phyloP scores from a whole-genome alignment of 495 filamentous ascomycete genomes.

The Talaromyces ruber region DNA sequence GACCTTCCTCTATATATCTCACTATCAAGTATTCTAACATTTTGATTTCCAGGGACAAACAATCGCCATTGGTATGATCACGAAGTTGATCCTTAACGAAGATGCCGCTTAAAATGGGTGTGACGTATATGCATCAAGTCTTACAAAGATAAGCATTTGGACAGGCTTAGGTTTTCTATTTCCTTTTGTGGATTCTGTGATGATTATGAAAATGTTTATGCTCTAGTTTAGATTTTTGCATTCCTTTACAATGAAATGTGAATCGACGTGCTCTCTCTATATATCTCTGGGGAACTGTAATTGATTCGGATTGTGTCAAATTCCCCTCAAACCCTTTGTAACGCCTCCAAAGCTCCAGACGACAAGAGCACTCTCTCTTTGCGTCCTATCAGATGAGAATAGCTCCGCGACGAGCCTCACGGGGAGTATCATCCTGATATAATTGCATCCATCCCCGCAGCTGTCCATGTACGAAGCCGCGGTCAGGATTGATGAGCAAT shows the following conservation, averaged over 20 bases:
- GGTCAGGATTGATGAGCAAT: too few relatives aligned
- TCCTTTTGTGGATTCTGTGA: background rate
- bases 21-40: conserved; percentile 10
- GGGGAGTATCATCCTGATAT: too few relatives aligned
- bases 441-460: too few relatives aligned
- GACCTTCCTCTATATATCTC: conserved; percentile 7
- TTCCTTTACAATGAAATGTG: background rate
- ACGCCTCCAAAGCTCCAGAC: too few relatives aligned
- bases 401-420: too few relatives aligned
- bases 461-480: too few relatives aligned
- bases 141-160: conserved; percentile 5
- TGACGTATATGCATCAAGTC: conserved; percentile 1
- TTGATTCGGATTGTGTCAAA: background rate
- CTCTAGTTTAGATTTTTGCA: background rate
- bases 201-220: background rate
- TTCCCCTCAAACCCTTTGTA: background rate
- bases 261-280: background rate
- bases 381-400: too few relatives aligned
- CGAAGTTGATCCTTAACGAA: conserved; percentile 57
- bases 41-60: conserved; percentile 66
- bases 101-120: background rate
- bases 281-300: background rate
- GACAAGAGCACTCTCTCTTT: too few relatives aligned
- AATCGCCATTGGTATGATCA: conserved; percentile 94
- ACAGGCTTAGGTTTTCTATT: background rate